A percentile compares a stretch with the other conserved stretches of the same genome.
phyloP scores from a whole-genome alignment of 2,329 filamentous ascomycete genomes.

The Diaporthe sp. region DNA sequence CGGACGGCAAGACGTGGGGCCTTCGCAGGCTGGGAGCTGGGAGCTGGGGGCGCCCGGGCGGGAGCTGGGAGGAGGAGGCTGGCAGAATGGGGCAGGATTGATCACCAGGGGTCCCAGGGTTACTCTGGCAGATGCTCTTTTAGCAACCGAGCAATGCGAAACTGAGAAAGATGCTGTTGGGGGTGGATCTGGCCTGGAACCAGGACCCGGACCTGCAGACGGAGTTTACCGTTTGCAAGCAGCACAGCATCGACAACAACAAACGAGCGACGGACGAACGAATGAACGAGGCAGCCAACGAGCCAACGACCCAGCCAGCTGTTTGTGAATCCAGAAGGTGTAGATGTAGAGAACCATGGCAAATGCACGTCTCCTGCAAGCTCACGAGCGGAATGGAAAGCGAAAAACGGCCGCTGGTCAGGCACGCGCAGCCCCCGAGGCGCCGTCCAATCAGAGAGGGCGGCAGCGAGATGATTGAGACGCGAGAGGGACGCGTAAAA shows the following conservation, averaged over 20 bases:
- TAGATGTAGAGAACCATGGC: constrained; percentile 13
- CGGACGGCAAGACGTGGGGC: constrained; percentile 25
- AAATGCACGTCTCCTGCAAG: constrained; percentile 8
- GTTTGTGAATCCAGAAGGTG: background rate
- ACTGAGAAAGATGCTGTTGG: constrained; percentile 37
- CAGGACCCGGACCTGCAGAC: constrained; percentile 18
- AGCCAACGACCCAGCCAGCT: background rate
- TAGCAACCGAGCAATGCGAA: constrained; percentile 11
- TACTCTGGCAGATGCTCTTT: constrained; percentile 14
- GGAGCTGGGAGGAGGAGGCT: background rate
- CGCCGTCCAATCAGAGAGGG: constrained; percentile 7
- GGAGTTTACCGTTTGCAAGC: constrained; percentile 25
- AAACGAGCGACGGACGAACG: background rate
- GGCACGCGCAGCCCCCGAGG: constrained; percentile 3
- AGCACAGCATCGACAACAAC: background rate
- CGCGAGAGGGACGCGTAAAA: constrained; percentile 25
- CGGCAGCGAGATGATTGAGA: background rate
- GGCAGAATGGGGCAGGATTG: constrained; percentile 8
- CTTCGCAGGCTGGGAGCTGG: constrained; percentile 12
- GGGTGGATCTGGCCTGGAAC: constrained; percentile 19
- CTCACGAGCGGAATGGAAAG: background rate
- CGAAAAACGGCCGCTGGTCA: constrained; percentile 8
- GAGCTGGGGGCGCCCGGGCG: background rate
- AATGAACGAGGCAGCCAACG: background rate
- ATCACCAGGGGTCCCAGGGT: background rate